These are phyloP conservation scores for Physaria fendleri DNA, from an alignment of 345 rosid species.

Conservation along the genomic window DNA sequence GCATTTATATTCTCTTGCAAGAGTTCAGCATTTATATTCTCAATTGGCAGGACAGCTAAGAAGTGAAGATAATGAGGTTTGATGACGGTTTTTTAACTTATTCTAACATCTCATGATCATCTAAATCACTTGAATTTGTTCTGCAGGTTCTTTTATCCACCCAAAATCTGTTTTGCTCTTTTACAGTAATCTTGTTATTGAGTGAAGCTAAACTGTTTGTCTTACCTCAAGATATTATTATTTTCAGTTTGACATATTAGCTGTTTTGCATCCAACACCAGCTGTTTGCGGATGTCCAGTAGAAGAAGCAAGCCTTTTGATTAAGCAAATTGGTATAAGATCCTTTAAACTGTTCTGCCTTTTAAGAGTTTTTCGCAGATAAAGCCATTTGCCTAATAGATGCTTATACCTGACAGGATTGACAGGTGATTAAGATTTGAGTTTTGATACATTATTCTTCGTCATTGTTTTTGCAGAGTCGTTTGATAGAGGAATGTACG, in stretches of 20 bases:
- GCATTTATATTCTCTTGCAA: no score
- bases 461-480: conserved; percentile 45
- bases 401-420: conserved; percentile 13
- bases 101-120: no score
- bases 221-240: conserved; percentile 12
- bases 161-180: no score
- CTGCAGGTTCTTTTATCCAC: no score
- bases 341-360: background rate
- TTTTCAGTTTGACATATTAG: conserved; percentile 61
- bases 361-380: background rate
- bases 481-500: conserved; percentile 95
- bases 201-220: background rate
- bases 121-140: no score
- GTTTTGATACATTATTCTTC: background rate
- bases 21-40: no score
- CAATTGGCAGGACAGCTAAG: no score
- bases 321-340: conserved; percentile 60
- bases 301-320: conserved; percentile 70
- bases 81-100: no score
- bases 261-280: conserved; percentile 80
- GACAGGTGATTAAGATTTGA: background rate
- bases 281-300: conserved; percentile 87
- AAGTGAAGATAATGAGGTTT: no score
- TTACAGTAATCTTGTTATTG: background rate
- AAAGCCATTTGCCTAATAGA: background rate